Evolutionary conservation across 2,329 filamentous ascomycete genomes (phyloP).

Genomic region (Chrysoporthe puriensis): DNA sequence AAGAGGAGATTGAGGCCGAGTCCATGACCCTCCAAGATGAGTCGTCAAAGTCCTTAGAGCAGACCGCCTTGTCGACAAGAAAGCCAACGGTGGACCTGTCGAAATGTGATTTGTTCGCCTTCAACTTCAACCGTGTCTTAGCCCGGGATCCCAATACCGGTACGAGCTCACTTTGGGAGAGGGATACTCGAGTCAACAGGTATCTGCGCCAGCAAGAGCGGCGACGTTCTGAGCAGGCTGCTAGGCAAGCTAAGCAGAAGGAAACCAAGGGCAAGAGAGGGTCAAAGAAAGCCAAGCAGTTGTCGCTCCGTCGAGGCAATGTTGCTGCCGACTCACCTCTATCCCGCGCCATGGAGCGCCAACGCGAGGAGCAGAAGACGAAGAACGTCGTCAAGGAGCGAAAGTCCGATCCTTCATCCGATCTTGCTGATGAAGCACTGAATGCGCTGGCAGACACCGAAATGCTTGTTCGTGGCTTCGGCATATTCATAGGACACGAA

Average conservation of each 20-base stretch:
- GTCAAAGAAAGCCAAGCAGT: slow-evolving; percentile 19
- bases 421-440: too few relatives aligned
- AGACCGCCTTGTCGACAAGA: neutral
- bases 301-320: slow-evolving; percentile 18
- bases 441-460: neutral
- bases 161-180: neutral
- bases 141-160: neutral
- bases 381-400: neutral
- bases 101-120: neutral
- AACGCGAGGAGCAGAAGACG: neutral
- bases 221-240: neutral
- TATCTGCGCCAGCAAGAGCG: slow-evolving; percentile 20
- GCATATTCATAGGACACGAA: neutral
- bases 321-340: slow-evolving; percentile 11
- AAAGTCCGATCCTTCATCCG: neutral
- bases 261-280: slow-evolving; percentile 12
- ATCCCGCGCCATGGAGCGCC: slow-evolving; percentile 12
- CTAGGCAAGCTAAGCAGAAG: slow-evolving; percentile 1
- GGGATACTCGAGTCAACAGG: neutral
- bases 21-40: neutral
- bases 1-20: neutral
- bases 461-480: neutral
- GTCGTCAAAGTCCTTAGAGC: neutral
- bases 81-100: neutral
- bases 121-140: neutral